These are phyloP conservation scores for Trichocomaceae sp. DNA, from an alignment of 2,329 filamentous ascomycete genomes.

Conservation along the genomic window DNA sequence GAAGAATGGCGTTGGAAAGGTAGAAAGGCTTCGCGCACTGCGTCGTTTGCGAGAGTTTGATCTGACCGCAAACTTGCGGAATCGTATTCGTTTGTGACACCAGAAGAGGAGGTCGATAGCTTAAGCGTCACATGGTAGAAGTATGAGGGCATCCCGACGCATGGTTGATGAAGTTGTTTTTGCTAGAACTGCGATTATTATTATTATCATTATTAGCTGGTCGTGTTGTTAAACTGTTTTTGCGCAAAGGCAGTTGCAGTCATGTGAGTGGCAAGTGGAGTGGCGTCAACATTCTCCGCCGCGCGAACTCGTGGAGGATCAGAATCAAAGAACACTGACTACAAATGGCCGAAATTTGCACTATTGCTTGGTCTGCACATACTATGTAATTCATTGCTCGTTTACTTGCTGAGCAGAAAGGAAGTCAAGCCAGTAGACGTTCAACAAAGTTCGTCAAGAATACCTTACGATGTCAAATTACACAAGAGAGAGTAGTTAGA, in stretches of 20 bases:
- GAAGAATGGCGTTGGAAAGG: constrained; percentile 27
- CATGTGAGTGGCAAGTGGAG: constrained; percentile 12
- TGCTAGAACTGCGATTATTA: not conserved
- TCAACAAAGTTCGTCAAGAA: not conserved
- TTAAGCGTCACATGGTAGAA: constrained; percentile 59
- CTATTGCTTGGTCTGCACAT: not conserved
- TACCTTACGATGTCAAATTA: not conserved
- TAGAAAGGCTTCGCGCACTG: constrained; percentile 31
- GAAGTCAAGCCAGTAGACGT: no score
- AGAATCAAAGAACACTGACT: no score
- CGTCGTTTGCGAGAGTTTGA: constrained; percentile 27
- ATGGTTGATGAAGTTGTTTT: constrained; percentile 15
- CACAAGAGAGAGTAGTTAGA: constrained; percentile 4
- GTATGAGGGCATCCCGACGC: constrained; percentile 52
- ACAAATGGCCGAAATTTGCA: not conserved
- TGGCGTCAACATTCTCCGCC: no score
- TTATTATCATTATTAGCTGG: not conserved
- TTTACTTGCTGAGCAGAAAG: no score
- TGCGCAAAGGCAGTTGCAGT: not conserved
- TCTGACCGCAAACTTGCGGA: constrained; percentile 5
- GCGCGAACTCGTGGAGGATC: not conserved
- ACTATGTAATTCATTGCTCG: no score
- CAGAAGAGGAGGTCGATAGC: constrained; percentile 42
- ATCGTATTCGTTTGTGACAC: not conserved
- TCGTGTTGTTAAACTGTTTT: not conserved